Conservation (phyloP, 164 flowering plant genomes). For the Amborella trichopoda region DNA sequence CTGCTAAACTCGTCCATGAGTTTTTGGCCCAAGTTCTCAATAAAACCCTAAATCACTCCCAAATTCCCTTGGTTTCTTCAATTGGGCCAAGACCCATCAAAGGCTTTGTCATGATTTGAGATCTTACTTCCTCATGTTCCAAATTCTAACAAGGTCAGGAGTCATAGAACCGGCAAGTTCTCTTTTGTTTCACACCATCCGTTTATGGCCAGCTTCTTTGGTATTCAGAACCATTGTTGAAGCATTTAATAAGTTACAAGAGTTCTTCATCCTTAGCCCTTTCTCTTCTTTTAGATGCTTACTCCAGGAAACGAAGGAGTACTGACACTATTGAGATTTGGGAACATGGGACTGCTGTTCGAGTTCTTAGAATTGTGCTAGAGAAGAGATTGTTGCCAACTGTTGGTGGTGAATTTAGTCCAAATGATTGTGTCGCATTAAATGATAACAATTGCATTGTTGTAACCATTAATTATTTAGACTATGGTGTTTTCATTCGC, state of each 20-base stretch:
- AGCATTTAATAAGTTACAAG: constrained; percentile 24
- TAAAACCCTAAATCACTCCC: constrained; percentile 34
- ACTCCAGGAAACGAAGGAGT: constrained; percentile 27
- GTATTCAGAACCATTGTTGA: constrained; percentile 21
- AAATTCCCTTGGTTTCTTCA: constrained; percentile 56
- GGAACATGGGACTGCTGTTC: constrained; percentile 24
- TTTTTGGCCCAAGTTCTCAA: constrained; percentile 44
- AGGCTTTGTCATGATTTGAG: constrained; percentile 39
- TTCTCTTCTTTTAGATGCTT: constrained; percentile 35
- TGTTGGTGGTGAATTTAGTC: too few species aligned
- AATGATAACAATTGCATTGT: too few species aligned
- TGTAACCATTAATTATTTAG: constrained; percentile 8
- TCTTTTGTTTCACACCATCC: constrained; percentile 29
- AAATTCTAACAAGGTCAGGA: constrained; percentile 23
- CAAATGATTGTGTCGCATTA: too few species aligned
- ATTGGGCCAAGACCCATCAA: constrained; percentile 37
- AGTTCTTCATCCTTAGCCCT: constrained; percentile 19
- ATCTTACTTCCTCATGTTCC: constrained; percentile 26
- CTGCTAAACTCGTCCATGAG: constrained; percentile 29
- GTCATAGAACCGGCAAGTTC: constrained; percentile 18
- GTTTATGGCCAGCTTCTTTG: constrained; percentile 13
- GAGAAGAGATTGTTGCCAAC: constrained; percentile 27
- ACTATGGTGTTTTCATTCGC: constrained; percentile 32
- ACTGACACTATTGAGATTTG: constrained; percentile 28
- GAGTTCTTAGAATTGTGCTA: constrained; percentile 26